These are phyloP conservation scores for Blastocystis sp. DNA, from an alignment of 352 stramenopile species.

Conservation along the genomic window DNA sequence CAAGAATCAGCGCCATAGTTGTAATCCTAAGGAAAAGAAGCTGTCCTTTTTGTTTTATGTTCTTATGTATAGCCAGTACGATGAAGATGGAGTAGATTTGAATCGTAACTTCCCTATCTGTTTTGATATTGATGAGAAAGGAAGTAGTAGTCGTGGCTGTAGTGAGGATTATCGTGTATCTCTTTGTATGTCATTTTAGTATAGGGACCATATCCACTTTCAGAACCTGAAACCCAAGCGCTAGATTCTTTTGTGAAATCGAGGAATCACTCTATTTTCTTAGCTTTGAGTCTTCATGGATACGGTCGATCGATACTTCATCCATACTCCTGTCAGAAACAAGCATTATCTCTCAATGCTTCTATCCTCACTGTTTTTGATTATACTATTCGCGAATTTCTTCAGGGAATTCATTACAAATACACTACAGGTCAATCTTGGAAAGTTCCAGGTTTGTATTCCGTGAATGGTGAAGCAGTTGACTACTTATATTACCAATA, in stretches of 20 bases:
- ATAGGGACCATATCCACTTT: slow-evolving; percentile 9
- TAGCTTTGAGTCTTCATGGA: slow-evolving; percentile 31
- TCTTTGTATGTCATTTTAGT: neutral
- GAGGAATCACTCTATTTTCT: neutral
- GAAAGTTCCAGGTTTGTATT: slow-evolving; percentile 24
- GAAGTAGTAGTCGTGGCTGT: neutral
- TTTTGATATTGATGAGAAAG: slow-evolving; percentile 38
- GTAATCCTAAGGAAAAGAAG: neutral
- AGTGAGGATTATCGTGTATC: slow-evolving; percentile 39
- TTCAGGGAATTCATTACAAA: neutral
- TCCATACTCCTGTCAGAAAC: slow-evolving; percentile 31
- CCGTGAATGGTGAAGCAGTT: slow-evolving; percentile 34
- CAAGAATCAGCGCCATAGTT: slow-evolving; percentile 7
- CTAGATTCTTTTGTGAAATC: slow-evolving; percentile 1
- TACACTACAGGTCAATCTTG: slow-evolving; percentile 51
- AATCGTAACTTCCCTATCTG: slow-evolving; percentile 57
- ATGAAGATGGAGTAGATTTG: slow-evolving; percentile 38
- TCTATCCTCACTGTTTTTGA: slow-evolving; percentile 2
- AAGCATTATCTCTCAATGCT: slow-evolving; percentile 9
- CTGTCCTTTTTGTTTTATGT: neutral
- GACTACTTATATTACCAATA: slow-evolving; percentile 1
- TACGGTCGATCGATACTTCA: slow-evolving; percentile 45
- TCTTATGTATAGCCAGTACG: neutral
- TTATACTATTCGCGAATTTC: neutral
- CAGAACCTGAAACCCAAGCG: slow-evolving; percentile 16